Evolutionary conservation across 2,329 filamentous ascomycete species (phyloP), one percentile per base, ranked within the genome.

Genomic region (Aspergillus floridensis): DNA sequence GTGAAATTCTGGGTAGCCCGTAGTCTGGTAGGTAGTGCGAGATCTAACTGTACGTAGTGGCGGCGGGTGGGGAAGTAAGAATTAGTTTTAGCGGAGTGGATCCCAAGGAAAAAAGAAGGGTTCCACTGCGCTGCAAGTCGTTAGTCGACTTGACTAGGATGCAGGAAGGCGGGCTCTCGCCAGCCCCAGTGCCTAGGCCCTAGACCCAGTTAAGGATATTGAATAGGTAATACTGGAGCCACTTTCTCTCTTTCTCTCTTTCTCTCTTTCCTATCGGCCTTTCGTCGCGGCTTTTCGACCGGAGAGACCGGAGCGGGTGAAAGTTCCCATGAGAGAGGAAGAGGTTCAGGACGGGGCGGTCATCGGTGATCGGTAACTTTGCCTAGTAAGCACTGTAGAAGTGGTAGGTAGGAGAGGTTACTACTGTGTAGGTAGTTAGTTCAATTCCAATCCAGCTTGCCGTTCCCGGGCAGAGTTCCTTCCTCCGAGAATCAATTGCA

Each of bases 1-100:
- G 38, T 35, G 22, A 16, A 46, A 59, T 61, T 57, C 58, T 57
- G 52, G 22, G 55, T 56, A 59, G 49, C 56, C n/a, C 38, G 52
- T 29, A 31, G 24, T 44, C 31, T 44, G 11, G 53, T 8, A n/a
- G 10, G n/a, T 19, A 22, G 38, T 32, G 41, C 53, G 41, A 38
- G 49, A 60, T 59, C 55, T 44, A 57, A 29, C 48, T 8, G 49
- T 21, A 21, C 21, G 21, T 57, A 31, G 48, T 49, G 48, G 48
- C 48, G 48, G 48, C 48, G 48, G 48, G 29, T n/a, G 22, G 22
- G 12, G 48, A 44, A 44, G 38, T 16, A 19, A 44, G 38, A 44
- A 44, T 44, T 44, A 44, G 38, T 44, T 50, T 12, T 35, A 35
- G 32, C 32, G 32, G 32, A 35, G 32, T 35, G 32, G 32, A 29